phyloP scores from a whole-genome alignment of 306 rosid genomes.

The Pyrus betulifolia region DNA sequence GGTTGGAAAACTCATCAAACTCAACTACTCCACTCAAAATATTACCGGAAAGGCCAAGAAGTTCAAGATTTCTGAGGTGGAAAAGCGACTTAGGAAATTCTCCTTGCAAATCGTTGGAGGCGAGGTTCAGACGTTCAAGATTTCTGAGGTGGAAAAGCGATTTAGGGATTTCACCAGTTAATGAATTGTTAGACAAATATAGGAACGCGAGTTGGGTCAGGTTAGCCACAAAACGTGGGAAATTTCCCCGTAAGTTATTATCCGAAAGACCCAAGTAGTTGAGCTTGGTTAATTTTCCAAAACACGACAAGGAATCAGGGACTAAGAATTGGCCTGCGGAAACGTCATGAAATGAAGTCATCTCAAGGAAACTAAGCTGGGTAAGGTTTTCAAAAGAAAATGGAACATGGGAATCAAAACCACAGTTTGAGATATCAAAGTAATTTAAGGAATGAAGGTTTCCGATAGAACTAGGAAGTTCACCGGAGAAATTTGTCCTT shows the following conservation, averaged over 20 bases:
- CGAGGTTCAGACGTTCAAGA: not conserved
- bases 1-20: not conserved
- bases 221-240: not conserved
- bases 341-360: not conserved
- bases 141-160: not conserved
- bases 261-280: not conserved
- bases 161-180: not conserved
- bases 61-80: not conserved
- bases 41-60: not conserved
- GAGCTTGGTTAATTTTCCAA: not conserved
- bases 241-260: not conserved
- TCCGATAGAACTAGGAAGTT: conserved; percentile 22
- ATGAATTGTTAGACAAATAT: not conserved
- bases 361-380: not conserved
- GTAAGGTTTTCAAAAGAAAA: conserved; percentile 19
- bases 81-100: conserved; percentile 1
- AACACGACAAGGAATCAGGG: not conserved
- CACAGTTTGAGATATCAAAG: not conserved
- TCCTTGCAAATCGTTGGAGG: conserved; percentile 10
- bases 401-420: conserved; percentile 10
- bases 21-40: conserved; percentile 13
- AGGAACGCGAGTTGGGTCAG: not conserved
- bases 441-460: not conserved
- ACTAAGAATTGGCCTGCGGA: not conserved
- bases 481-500: conserved; percentile 7